phyloP scores from a whole-genome alignment of 129 eudicot genomes.

The Silybum marianum region DNA sequence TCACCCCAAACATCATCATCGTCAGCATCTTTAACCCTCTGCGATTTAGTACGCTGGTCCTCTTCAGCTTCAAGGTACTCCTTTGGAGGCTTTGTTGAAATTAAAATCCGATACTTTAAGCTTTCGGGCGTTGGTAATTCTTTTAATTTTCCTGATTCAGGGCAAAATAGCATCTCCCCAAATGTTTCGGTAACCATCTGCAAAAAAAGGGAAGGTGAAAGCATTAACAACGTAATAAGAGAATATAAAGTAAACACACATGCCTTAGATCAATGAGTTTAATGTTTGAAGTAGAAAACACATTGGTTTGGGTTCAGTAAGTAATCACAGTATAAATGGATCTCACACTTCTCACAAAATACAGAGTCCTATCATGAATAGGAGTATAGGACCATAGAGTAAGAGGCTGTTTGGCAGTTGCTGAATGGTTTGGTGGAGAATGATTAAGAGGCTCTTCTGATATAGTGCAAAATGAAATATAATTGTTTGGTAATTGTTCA shows the following conservation, averaged over 20 bases:
- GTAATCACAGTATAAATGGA: too few species aligned
- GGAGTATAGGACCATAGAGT: too few species aligned
- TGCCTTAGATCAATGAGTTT: too few species aligned
- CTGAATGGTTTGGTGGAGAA: too few species aligned
- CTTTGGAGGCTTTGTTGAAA: conserved; percentile 96
- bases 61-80: conserved; percentile 78
- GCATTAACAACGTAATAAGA: background rate
- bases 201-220: conserved; percentile 7
- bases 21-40: conserved; percentile 45
- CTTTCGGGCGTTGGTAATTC: conserved; percentile 77
- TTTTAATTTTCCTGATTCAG: conserved; percentile 45
- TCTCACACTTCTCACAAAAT: too few species aligned
- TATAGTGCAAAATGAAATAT: too few species aligned
- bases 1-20: conserved; percentile 72
- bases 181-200: conserved; percentile 79
- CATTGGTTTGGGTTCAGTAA: too few species aligned
- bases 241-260: background rate
- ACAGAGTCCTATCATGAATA: too few species aligned
- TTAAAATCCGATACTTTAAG: conserved; percentile 57
- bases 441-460: too few species aligned
- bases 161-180: conserved; percentile 66
- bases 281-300: too few species aligned
- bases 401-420: too few species aligned
- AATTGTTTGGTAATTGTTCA: too few species aligned
- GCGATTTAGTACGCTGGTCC: conserved; percentile 38